phyloP scores from a whole-genome alignment of 169 alveolate species.

The Eimeria zaria region DNA sequence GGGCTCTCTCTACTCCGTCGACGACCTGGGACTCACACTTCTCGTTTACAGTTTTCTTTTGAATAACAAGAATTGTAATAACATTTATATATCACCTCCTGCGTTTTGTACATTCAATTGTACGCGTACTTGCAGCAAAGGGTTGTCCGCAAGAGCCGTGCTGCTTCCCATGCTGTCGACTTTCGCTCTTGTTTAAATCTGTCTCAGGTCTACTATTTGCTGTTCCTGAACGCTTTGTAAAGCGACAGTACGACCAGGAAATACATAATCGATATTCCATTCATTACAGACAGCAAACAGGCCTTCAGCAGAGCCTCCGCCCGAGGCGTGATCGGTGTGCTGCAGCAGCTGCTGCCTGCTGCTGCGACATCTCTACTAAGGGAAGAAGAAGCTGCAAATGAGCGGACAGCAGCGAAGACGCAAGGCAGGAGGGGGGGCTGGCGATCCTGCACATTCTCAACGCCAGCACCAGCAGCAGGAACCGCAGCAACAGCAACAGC shows the following conservation, averaged over 20 bases:
- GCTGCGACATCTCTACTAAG: background rate
- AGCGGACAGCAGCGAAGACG: conserved; percentile 37
- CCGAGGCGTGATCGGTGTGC: background rate
- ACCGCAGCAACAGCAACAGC: conserved; percentile 21
- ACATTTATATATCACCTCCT: no score
- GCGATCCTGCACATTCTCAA: background rate
- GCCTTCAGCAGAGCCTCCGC: background rate
- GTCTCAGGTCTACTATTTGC: background rate
- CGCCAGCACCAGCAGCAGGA: background rate
- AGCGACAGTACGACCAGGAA: background rate
- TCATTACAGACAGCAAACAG: background rate
- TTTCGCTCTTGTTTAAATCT: background rate
- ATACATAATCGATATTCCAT: background rate
- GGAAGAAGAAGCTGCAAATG: background rate
- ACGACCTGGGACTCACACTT: background rate
- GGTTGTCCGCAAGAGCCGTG: background rate
- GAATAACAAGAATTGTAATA: no score
- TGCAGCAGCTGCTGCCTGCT: conserved; percentile 5
- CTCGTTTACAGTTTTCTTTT: no score
- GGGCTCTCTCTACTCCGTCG: background rate
- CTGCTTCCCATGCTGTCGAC: background rate
- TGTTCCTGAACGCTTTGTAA: background rate
- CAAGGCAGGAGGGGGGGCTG: conserved; percentile 10
- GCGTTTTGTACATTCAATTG: no score
- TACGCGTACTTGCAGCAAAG: background rate